phyloP scores from a whole-genome alignment of 176 grass and related monocot genomes.

The Rhynchospora breviuscula region DNA sequence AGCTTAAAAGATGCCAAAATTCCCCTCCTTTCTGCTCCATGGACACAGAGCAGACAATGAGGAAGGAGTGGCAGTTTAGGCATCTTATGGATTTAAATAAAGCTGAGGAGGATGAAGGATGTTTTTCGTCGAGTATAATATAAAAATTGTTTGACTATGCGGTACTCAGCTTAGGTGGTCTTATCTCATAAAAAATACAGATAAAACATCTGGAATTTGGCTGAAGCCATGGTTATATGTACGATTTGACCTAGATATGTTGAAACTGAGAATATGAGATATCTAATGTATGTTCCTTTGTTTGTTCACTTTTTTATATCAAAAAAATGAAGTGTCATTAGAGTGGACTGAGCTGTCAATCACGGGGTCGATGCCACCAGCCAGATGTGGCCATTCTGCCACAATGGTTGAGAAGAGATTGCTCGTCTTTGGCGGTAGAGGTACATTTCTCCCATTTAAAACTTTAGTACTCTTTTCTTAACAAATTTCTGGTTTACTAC shows the following conservation, averaged over 20 bases:
- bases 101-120: neutral
- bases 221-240: neutral
- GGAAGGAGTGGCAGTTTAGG: neutral
- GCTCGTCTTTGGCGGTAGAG: conserved; percentile 90
- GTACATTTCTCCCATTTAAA: conserved; percentile 30
- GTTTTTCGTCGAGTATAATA: neutral
- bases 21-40: neutral
- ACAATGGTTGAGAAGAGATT: conserved; percentile 98
- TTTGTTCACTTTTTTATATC: conserved; percentile 8
- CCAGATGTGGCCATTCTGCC: conserved; percentile 88
- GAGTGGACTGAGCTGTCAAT: conserved; percentile 85
- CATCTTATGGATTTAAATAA: neutral
- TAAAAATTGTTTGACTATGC: neutral
- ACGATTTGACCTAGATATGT: conserved; percentile 7
- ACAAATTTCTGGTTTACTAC: neutral
- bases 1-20: neutral
- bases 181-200: neutral
- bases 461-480: neutral
- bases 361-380: conserved; percentile 59
- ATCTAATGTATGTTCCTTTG: neutral
- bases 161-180: neutral
- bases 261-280: conserved; percentile 8
- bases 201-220: neutral
- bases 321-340: conserved; percentile 55
- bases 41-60: neutral